These are phyloP conservation scores for Euphorbia pulcherrima DNA, from an alignment of 345 rosid species.

Conservation along the genomic window DNA sequence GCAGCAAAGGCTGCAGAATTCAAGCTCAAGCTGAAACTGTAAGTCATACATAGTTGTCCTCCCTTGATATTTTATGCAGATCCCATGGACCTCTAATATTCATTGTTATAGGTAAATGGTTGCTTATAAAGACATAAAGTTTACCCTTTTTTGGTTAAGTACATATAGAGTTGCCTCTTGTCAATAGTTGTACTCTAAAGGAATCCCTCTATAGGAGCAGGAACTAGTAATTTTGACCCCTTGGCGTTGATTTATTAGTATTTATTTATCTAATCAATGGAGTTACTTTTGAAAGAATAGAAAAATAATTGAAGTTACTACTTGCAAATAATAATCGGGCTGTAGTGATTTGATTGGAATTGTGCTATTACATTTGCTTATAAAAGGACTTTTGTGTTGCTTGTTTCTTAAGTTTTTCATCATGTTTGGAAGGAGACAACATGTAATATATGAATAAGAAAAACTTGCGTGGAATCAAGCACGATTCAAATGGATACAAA, in stretches of 20 bases:
- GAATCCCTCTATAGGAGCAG: neutral
- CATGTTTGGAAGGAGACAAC: slow-evolving; percentile 64
- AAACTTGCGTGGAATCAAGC: slow-evolving; percentile 86
- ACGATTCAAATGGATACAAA: too few relatives aligned
- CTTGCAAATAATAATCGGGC: neutral
- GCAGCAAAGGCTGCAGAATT: slow-evolving; percentile 59
- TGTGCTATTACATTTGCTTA: neutral
- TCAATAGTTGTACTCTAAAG: neutral
- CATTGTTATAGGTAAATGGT: neutral
- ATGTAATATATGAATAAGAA: slow-evolving; percentile 81
- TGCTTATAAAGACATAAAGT: neutral
- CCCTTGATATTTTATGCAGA: neutral
- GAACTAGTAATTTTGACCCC: neutral
- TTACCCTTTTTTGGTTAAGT: neutral
- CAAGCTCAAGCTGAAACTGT: slow-evolving; percentile 93
- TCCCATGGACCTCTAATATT: neutral
- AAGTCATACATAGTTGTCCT: slow-evolving; percentile 21
- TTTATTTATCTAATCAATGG: neutral
- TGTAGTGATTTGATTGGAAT: slow-evolving; percentile 1
- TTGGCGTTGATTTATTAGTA: neutral
- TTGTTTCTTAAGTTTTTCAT: slow-evolving; percentile 1
- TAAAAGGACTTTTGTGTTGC: slow-evolving; percentile 3
- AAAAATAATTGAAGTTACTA: neutral
- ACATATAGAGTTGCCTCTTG: neutral
- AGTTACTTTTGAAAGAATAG: neutral